Percentiles rank a stretch among this genome's conserved stretches.
These are phyloP conservation scores for Petasospora fabianii DNA, from an alignment of 1,139 yeast species.

Conservation along the genomic window DNA sequence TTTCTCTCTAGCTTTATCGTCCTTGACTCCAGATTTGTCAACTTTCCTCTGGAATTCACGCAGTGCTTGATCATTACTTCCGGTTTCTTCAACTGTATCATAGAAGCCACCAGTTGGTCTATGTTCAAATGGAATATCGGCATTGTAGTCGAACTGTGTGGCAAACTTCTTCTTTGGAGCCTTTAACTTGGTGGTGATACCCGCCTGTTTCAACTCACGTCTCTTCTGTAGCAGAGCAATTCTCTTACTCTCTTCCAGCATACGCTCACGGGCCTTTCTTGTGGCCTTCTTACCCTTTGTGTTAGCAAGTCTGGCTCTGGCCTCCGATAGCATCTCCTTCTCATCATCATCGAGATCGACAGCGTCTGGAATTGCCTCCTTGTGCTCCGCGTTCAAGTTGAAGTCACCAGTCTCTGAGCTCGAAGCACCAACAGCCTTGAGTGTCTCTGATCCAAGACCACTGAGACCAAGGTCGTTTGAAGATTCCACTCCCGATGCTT, in stretches of 20 bases:
- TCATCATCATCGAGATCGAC: conserved; percentile 85
- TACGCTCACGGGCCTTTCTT: conserved; percentile 80
- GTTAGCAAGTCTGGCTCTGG: conserved; percentile 85
- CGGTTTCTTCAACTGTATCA: conserved; percentile 60
- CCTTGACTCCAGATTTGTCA: conserved; percentile 45
- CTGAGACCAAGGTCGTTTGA: conserved; percentile 38
- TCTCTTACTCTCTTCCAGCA: conserved; percentile 70
- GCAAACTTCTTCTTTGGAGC: conserved; percentile 47
- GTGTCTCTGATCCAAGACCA: conserved; percentile 57
- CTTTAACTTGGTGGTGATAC: conserved; percentile 51
- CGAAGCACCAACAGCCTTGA: conserved; percentile 39
- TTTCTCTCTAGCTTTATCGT: conserved; percentile 30
- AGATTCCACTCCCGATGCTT: conserved; percentile 33
- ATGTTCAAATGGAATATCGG: conserved; percentile 78
- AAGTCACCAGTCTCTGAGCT: conserved; percentile 46
- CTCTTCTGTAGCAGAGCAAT: conserved; percentile 77
- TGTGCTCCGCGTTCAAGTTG: conserved; percentile 73
- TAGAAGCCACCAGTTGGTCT: conserved; percentile 68
- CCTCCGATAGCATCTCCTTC: conserved; percentile 88
- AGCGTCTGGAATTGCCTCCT: conserved; percentile 78
- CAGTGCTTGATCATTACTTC: conserved; percentile 37
- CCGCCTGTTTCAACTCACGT: conserved; percentile 83
- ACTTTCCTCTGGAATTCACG: conserved; percentile 45
- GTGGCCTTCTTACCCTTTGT: conserved; percentile 96
- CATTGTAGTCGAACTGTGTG: conserved; percentile 74